Evolutionary conservation across 2,329 filamentous ascomycete species (phyloP).

Genomic region (Xylaria sp.): DNA sequence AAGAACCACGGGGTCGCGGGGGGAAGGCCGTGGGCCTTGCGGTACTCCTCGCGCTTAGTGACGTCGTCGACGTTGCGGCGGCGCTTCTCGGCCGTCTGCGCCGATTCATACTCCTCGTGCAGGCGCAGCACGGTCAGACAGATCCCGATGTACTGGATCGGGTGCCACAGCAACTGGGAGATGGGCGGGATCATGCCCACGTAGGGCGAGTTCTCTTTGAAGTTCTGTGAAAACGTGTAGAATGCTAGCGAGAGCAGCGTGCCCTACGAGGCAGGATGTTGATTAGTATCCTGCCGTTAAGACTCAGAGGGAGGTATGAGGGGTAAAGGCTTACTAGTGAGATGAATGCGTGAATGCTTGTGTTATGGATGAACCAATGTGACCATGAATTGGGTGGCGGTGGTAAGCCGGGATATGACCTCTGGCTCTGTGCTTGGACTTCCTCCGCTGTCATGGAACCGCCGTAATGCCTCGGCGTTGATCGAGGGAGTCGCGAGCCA

Average conservation of each 20-base stretch:
- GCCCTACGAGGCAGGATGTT: conserved; percentile 56
- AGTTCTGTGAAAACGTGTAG: conserved; percentile 81
- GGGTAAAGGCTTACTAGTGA: conserved; percentile 77
- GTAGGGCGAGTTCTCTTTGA: conserved; percentile 81
- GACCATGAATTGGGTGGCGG: conserved; percentile 83
- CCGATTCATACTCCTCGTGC: conserved; percentile 77
- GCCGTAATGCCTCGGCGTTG: conserved; percentile 76
- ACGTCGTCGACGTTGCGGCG: conserved; percentile 84
- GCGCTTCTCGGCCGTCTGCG: conserved; percentile 76
- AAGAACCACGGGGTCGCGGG: conserved; percentile 40
- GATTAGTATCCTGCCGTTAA: conserved; percentile 1
- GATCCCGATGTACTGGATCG: conserved; percentile 72
- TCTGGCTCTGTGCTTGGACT: conserved; percentile 71
- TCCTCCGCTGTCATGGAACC: conserved; percentile 76
- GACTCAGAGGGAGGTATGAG: background rate
- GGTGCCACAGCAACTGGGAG: conserved; percentile 75
- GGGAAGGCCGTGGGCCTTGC: conserved; percentile 86
- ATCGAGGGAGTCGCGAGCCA: conserved; percentile 71
- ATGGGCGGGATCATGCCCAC: conserved; percentile 79
- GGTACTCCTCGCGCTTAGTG: conserved; percentile 84
- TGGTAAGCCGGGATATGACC: conserved; percentile 89
- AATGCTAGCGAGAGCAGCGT: conserved; percentile 76
- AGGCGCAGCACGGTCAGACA: conserved; percentile 79
- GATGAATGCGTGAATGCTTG: conserved; percentile 81
- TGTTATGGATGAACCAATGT: conserved; percentile 85